phyloP scores from a whole-genome alignment of 1,284 basidiomycete species.

The Boletus calvinii region DNA sequence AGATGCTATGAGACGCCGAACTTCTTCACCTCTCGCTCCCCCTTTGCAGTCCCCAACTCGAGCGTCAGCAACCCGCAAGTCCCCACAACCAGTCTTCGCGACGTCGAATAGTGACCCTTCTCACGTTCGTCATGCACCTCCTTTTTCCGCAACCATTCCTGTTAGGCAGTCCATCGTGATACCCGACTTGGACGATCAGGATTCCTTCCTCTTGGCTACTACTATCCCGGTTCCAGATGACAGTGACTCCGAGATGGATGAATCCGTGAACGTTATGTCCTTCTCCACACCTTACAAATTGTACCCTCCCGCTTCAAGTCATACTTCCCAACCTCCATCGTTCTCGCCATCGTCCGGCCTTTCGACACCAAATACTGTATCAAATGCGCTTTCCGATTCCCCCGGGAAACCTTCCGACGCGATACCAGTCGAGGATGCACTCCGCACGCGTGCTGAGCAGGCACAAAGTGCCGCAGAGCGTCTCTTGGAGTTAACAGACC shows the following conservation, averaged over 20 bases:
- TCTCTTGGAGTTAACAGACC: constrained; percentile 75
- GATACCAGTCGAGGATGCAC: constrained; percentile 73
- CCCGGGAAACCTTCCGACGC: constrained; percentile 38
- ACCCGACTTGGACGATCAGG: constrained; percentile 46
- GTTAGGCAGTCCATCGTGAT: constrained; percentile 41
- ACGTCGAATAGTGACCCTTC: constrained; percentile 43
- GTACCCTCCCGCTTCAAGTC: constrained; percentile 37
- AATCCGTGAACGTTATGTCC: constrained; percentile 61
- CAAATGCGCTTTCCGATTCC: constrained; percentile 59
- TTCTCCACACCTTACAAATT: constrained; percentile 68
- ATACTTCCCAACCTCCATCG: constrained; percentile 36
- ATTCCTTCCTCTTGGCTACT: constrained; percentile 69
- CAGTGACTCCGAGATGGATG: constrained; percentile 62
- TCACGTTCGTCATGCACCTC: constrained; percentile 32
- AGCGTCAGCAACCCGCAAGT: constrained; percentile 42
- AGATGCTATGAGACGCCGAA: constrained; percentile 43
- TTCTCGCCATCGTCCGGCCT: constrained; percentile 54
- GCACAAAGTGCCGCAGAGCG: constrained; percentile 85
- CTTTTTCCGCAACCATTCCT: constrained; percentile 32
- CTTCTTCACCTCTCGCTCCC: constrained; percentile 52
- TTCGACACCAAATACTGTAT: constrained; percentile 47
- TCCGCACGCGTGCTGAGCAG: constrained; percentile 82
- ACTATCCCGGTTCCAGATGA: constrained; percentile 71
- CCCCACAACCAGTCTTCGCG: constrained; percentile 47
- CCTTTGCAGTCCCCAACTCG: constrained; percentile 38